phyloP scores from a whole-genome alignment of 169 alveolate genomes.

The Plasmodium coatneyi region DNA sequence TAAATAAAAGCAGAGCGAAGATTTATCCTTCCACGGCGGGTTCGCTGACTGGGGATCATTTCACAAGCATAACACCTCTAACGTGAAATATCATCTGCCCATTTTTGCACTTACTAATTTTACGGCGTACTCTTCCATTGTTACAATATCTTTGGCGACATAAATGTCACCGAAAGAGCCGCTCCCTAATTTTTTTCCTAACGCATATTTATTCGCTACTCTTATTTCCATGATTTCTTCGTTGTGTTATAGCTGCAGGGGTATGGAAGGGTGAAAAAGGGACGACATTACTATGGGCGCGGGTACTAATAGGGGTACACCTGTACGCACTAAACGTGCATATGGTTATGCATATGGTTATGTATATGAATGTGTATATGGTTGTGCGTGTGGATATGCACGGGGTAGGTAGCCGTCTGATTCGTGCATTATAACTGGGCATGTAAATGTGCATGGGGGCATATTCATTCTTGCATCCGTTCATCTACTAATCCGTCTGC shows the following conservation, averaged over 20 bases:
- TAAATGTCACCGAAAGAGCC: constrained; percentile 99
- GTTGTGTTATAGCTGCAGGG: constrained; percentile 40
- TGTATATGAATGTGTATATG: neutral
- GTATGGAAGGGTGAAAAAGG: neutral
- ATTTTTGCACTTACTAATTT: constrained; percentile 86
- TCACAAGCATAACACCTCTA: neutral
- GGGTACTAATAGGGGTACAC: neutral
- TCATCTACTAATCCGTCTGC: neutral
- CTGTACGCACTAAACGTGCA: neutral
- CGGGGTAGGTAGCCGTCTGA: too few relatives aligned
- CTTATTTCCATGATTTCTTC: constrained; percentile 92
- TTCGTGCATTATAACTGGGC: neutral
- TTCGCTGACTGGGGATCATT: neutral
- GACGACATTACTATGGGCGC: neutral
- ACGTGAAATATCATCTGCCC: neutral
- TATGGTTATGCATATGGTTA: neutral
- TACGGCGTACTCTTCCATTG: constrained; percentile 97
- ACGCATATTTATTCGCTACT: constrained; percentile 97
- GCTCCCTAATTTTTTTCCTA: constrained; percentile 98
- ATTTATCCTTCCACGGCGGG: neutral
- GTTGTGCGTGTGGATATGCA: neutral
- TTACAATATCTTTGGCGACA: constrained; percentile 93
- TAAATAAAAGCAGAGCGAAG: neutral
- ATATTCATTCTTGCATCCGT: neutral
- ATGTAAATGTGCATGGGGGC: neutral